Base-by-base conservation (phyloP, 2,329 filamentous ascomycete genomes). In the Hymenoscyphus scutula region DNA sequence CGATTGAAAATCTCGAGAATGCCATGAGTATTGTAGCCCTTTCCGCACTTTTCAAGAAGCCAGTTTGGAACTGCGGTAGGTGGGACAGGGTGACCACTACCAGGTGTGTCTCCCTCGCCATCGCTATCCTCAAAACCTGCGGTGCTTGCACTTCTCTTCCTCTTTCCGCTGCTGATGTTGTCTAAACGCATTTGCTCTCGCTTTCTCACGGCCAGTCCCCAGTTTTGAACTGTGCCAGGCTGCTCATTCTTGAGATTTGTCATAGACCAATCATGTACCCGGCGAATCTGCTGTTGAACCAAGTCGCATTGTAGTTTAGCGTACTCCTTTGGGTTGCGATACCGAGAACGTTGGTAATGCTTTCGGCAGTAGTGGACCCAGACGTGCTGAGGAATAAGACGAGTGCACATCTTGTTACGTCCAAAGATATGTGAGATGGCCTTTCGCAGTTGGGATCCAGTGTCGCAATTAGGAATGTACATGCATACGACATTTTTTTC, bases 341-440 rank as follows among this genome's bases (percentile, higher is more conserved):
- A 93, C 0, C 88, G 81, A 53, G 82, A 83, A 6, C 90, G 85
- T 75, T 95, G 91, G 73, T 95, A 95, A 71, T 93, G 89, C 72
- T 93, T 93, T 38, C 91, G 85, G 74, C 91, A 95, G 72, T 85
- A 89, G 70, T 89, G 85, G 0, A 91, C 85, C 90, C 90, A 94
- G 1, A 91, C 83, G 25, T 84, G 76, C 5, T 83, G 77, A 0
- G 89, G 89, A 56, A 95, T 90, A 53, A 81, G 80, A 37, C 88
- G 82, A 0, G 91, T 95, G 70, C 86, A 89, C 7, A 84, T 80
- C 76, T 95, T 95, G 79, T 95, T 95, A 41, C 91, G 85, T 25
- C 91, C 91, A 69, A 94, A 94, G 61, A 93, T 84, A 71, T 95
- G 90, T 0, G 89, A 92, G 63, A 94, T 89, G 5, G 89, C 86